A percentile compares a stretch with the other conserved stretches of the same genome.
These are phyloP conservation scores for Amanita muscaria DNA, from an alignment of 768 basidiomycete genomes.

Conservation along the genomic window DNA sequence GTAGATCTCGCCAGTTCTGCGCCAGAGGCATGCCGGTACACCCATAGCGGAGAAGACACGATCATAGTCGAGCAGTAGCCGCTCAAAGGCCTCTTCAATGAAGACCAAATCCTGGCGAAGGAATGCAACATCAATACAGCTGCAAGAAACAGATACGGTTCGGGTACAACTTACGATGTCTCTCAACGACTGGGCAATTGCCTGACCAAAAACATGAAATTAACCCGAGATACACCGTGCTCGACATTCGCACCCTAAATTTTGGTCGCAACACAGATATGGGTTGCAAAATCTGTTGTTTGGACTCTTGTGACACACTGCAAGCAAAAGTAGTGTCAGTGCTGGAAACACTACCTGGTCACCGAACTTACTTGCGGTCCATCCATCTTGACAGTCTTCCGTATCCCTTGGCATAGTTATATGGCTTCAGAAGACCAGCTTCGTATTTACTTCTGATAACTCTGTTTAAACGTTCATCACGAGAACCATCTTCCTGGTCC, in stretches of 20 bases:
- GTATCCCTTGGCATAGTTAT: slow-evolving; percentile 96
- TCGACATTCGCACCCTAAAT: slow-evolving; percentile 59
- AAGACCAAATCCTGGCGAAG: slow-evolving; percentile 75
- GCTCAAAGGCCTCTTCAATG: slow-evolving; percentile 97
- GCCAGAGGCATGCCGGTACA: slow-evolving; percentile 94
- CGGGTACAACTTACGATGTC: slow-evolving; percentile 49
- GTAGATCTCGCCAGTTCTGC: slow-evolving; percentile 96
- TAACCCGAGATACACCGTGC: no score
- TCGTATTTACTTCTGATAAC: slow-evolving; percentile 97
- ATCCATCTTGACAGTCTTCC: slow-evolving; percentile 89
- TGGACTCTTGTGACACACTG: slow-evolving; percentile 84
- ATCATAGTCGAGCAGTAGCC: slow-evolving; percentile 90
- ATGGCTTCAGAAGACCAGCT: slow-evolving; percentile 88
- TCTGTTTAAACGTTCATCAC: slow-evolving; percentile 81
- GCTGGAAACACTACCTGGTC: no score
- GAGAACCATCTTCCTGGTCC: slow-evolving; percentile 84
- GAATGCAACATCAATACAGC: background rate
- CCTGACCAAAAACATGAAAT: no score
- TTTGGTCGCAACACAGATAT: slow-evolving; percentile 79
- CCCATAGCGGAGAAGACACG: slow-evolving; percentile 93
- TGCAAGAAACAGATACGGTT: background rate
- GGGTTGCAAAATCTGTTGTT: slow-evolving; percentile 87
- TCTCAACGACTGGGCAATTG: slow-evolving; percentile 74
- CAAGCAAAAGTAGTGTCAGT: no score
- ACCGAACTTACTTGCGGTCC: slow-evolving; percentile 82